Evolutionary conservation across 2,329 filamentous ascomycete species (phyloP).

Genomic region (Chalaropsis thielavioides): DNA sequence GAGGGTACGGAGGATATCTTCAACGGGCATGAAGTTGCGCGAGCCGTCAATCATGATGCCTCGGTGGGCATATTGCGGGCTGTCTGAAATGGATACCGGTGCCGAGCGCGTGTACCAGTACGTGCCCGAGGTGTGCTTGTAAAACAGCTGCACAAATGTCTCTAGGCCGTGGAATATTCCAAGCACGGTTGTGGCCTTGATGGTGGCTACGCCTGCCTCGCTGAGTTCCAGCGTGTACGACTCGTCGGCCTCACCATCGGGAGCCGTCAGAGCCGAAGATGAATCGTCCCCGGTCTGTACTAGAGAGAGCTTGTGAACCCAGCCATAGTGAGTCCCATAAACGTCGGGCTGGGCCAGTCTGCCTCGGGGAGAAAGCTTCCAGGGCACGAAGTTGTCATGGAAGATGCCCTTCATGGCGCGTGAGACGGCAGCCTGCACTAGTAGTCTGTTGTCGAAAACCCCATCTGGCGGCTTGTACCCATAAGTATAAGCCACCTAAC

Average conservation of each 20-base stretch:
- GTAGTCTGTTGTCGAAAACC: constrained; percentile 34
- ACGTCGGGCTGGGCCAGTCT: constrained; percentile 47
- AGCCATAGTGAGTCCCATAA: constrained; percentile 24
- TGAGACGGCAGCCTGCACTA: constrained; percentile 42
- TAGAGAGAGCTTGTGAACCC: constrained; percentile 47
- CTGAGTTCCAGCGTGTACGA: constrained; percentile 55
- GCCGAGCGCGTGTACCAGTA: constrained; percentile 54
- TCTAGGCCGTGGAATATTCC: constrained; percentile 61
- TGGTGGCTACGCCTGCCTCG: constrained; percentile 41
- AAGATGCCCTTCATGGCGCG: constrained; percentile 51
- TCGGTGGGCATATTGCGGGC: constrained; percentile 60
- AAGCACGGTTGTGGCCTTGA: constrained; percentile 50
- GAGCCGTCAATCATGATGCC: constrained; percentile 69
- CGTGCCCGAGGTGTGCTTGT: constrained; percentile 44
- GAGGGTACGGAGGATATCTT: constrained; percentile 58
- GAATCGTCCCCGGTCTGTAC: constrained; percentile 42
- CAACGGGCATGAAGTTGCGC: constrained; percentile 53
- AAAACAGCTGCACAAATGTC: constrained; percentile 70
- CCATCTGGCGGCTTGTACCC: constrained; percentile 30
- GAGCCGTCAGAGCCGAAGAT: constrained; percentile 42
- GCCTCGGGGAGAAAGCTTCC: constrained; percentile 57
- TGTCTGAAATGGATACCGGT: constrained; percentile 58
- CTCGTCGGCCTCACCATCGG: constrained; percentile 54
- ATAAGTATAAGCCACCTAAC: constrained; percentile 35
- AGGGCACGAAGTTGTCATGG: constrained; percentile 55